phyloP scores from a whole-genome alignment of 306 rosid species.

The Cercis canadensis region DNA sequence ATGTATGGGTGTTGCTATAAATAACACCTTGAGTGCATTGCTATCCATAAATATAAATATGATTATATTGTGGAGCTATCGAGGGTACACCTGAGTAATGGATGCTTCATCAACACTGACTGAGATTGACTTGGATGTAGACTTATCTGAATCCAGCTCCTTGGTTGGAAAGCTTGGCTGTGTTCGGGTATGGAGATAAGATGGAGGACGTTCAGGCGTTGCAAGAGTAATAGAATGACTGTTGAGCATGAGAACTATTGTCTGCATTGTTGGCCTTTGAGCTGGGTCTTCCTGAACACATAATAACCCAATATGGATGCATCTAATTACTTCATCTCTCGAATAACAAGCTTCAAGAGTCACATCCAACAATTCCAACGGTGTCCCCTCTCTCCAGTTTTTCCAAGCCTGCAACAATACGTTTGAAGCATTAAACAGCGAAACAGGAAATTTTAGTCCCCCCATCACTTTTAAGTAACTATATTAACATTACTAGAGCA shows the following conservation, averaged over 20 bases:
- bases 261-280: conserved; percentile 39
- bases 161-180: conserved; percentile 17
- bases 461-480: background rate
- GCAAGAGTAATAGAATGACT: conserved; percentile 30
- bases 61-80: background rate
- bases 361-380: conserved; percentile 45
- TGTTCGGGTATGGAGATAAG: conserved; percentile 28
- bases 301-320: conserved; percentile 38
- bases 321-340: conserved; percentile 40
- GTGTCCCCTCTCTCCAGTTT: conserved; percentile 40
- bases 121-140: conserved; percentile 20
- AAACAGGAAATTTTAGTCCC: too few species aligned
- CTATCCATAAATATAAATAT: background rate
- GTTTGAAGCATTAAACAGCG: too few species aligned
- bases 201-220: conserved; percentile 40
- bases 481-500: background rate
- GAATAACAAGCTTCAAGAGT: conserved; percentile 28
- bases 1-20: too few species aligned
- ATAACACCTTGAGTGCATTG: too few species aligned
- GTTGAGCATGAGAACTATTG: conserved; percentile 41
- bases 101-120: conserved; percentile 27
- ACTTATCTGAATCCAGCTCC: background rate
- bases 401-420: conserved; percentile 50
- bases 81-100: background rate
- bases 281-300: conserved; percentile 38